A percentile compares a stretch with the other conserved stretches of the same genome.
phyloP scores from a whole-genome alignment of 176 grass and related monocot genomes.

The Oryza coarctata region DNA sequence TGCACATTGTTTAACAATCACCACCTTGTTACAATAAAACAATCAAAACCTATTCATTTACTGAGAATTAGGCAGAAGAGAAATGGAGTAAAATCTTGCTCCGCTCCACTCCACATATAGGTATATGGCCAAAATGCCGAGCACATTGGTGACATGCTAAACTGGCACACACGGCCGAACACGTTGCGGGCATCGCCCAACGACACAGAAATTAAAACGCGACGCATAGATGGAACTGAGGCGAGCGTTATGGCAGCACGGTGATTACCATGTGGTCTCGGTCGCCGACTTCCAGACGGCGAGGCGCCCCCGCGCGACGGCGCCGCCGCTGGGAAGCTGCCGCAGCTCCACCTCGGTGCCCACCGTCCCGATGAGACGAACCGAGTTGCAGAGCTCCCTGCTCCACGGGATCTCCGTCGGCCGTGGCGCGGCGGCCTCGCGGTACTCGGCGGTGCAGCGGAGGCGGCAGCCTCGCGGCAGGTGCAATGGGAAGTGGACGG shows the following conservation, averaged over 20 bases:
- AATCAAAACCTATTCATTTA: background rate
- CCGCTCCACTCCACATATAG: too few species aligned
- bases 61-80: background rate
- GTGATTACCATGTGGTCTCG: conserved; percentile 69
- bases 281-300: conserved; percentile 75
- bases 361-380: conserved; percentile 73
- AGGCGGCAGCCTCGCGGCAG: background rate
- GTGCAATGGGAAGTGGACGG: background rate
- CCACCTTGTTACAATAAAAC: background rate
- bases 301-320: conserved; percentile 68
- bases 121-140: background rate
- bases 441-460: conserved; percentile 28
- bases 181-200: too few species aligned
- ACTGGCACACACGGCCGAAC: background rate
- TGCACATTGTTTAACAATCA: background rate
- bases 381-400: conserved; percentile 71
- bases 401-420: conserved; percentile 74
- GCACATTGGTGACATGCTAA: background rate
- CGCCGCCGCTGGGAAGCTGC: conserved; percentile 63
- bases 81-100: background rate
- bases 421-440: conserved; percentile 35
- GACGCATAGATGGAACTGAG: background rate
- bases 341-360: conserved; percentile 70
- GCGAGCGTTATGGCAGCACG: background rate
- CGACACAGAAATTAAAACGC: background rate